Evolutionary conservation across 345 rosid genomes (phyloP), one percentile per base, ranked within the genome.

Genomic region (Eucalyptus dawsonii): DNA sequence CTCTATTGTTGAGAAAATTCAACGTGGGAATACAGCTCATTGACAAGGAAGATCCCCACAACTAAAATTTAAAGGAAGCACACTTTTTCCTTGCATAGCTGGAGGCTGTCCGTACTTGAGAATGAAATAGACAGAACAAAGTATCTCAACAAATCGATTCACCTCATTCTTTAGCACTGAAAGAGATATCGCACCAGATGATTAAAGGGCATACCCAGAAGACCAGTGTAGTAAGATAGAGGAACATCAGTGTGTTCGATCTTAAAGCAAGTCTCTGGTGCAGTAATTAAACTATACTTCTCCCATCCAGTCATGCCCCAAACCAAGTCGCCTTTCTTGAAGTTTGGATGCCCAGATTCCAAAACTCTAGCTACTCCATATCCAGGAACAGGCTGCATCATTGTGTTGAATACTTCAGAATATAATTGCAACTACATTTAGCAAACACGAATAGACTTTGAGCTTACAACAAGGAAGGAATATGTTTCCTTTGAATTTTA

Each of bases 251-350:
- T 49, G 72, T 88, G 80, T 19, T 90, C 81, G 31, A 90, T 88
- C 47, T 86, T 88, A 27, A 90, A 90, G 86, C 87, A 51, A 13
- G 8, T 42, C 22, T 85, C 50, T 2, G 88, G 88, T 40, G 50
- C 13, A 8, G 86, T 86, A 27, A 90, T 86, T 8, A 90, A 34
- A 34, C 86, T 86, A 53, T 90, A 90, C 22, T 90, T 88, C 88
- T 90, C 89, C 91, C 91, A 90, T 51, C 65, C 22, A 4, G 89
- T 86, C 6, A 88, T 10, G 45, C 91, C 89, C 91, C 91, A 90
- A 9, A 90, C 11, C 42, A 86, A 76, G 42, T 90, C 88, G 4
- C 81, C 89, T 62, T 85, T 34, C 54, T 65, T 88, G 89, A 88
- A 86, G 44, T 88, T 72, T 47, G 88, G 88, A 60, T 86, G 50